These are phyloP conservation scores for Syncephalis fuscata DNA, from an alignment of 371 early-diverging fungal genomes.

Conservation along the genomic window DNA sequence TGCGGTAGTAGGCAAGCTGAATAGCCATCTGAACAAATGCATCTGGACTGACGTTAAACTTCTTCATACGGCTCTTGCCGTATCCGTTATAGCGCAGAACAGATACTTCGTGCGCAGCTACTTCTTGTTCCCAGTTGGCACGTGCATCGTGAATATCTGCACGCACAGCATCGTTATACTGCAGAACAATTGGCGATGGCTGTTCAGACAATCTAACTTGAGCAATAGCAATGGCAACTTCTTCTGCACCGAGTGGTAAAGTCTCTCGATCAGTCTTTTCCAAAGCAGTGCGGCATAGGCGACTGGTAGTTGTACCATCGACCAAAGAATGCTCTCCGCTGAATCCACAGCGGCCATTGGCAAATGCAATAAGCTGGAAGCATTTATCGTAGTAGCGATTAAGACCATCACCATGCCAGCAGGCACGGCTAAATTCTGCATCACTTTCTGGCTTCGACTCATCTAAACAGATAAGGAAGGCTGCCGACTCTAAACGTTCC, in stretches of 20 bases:
- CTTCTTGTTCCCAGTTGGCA: conserved; percentile 42
- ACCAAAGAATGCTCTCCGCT: conserved; percentile 91
- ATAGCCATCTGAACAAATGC: conserved; percentile 91
- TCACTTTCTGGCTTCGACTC: conserved; percentile 64
- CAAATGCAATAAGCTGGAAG: conserved; percentile 83
- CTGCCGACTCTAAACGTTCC: conserved; percentile 62
- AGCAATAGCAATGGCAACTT: conserved; percentile 20
- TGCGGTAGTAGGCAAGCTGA: conserved; percentile 90
- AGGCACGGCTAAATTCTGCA: conserved; percentile 59
- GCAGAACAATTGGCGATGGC: conserved; percentile 43
- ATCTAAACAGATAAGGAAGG: conserved; percentile 80
- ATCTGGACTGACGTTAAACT: conserved; percentile 75
- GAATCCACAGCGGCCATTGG: conserved; percentile 92
- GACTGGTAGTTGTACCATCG: conserved; percentile 86
- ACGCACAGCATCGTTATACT: conserved; percentile 40
- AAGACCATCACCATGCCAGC: conserved; percentile 87
- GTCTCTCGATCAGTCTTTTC: not conserved
- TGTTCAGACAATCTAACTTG: conserved; percentile 15
- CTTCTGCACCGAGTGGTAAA: conserved; percentile 26
- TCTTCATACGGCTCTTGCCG: conserved; percentile 86
- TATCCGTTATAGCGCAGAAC: conserved; percentile 67
- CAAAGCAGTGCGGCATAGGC: conserved; percentile 34
- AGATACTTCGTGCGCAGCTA: conserved; percentile 59
- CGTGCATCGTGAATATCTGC: conserved; percentile 40
- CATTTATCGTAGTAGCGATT: conserved; percentile 92